These are phyloP conservation scores for Mrakia blollopis DNA, from an alignment of 768 basidiomycete genomes.

Conservation along the genomic window DNA sequence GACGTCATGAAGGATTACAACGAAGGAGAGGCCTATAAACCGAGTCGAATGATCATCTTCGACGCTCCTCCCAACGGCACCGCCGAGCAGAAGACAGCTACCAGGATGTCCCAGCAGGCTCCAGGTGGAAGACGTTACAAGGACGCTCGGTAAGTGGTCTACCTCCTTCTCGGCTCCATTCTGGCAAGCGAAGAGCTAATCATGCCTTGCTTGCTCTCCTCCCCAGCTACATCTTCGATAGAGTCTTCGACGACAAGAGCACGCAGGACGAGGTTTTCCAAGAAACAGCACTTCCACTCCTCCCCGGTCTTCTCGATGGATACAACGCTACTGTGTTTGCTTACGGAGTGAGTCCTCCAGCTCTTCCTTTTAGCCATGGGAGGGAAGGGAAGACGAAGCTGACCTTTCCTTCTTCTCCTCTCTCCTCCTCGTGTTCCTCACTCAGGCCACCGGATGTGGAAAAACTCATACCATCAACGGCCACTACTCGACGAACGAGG, in stretches of 20 bases:
- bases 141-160: conserved; percentile 60
- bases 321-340: conserved; percentile 98
- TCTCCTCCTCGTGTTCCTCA: neutral
- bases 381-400: neutral
- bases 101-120: conserved; percentile 75
- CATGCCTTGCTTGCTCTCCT: neutral
- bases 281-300: conserved; percentile 74
- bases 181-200: neutral
- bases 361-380: neutral
- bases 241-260: conserved; percentile 75
- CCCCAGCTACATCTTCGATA: conserved; percentile 81
- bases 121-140: conserved; percentile 78
- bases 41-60: conserved; percentile 81
- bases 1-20: neutral
- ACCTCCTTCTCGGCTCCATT: neutral
- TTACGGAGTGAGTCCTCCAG: conserved; percentile 72
- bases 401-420: conserved; percentile 5
- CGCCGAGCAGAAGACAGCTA: conserved; percentile 63
- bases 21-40: neutral
- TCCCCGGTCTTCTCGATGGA: conserved; percentile 81
- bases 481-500: conserved; percentile 56
- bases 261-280: conserved; percentile 83
- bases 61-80: conserved; percentile 85
- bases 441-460: conserved; percentile 98
- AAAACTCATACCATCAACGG: conserved; percentile 96